Percentiles rank a stretch among this genome's conserved stretches.
Conservation (phyloP, 768 basidiomycete species). For the Steccherinum ochraceum region DNA sequence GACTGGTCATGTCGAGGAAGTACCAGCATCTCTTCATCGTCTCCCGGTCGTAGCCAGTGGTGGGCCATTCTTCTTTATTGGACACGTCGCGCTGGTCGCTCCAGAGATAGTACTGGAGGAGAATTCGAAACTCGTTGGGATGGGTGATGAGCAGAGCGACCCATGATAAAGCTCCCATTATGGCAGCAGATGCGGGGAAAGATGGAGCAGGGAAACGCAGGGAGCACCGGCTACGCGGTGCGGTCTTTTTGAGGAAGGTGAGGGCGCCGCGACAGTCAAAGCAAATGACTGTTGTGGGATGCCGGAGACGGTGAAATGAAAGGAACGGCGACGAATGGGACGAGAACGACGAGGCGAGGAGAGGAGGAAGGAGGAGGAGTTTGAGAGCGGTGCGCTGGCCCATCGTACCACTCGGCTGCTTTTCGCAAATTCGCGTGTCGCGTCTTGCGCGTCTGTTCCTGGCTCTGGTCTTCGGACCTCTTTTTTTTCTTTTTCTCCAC, state of each 20-base stretch:
- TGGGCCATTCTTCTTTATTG: conserved; percentile 59
- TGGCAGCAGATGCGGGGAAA: conserved; percentile 3
- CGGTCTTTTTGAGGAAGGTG: not conserved
- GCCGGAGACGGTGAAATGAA: too few relatives aligned
- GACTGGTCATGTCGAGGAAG: conserved; percentile 80
- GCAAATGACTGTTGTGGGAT: not conserved
- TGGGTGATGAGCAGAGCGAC: conserved; percentile 67
- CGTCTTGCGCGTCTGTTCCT: not conserved
- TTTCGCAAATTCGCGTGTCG: not conserved
- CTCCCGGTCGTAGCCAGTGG: conserved; percentile 82
- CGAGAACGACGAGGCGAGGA: not conserved
- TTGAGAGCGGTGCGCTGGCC: not conserved
- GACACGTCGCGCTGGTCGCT: conserved; percentile 85
- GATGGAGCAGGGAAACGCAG: too few relatives aligned
- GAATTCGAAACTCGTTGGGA: conserved; percentile 75
- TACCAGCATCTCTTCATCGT: conserved; percentile 89
- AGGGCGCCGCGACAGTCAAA: not conserved
- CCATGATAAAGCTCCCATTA: conserved; percentile 56
- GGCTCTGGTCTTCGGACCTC: too few relatives aligned
- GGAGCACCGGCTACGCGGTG: too few relatives aligned
- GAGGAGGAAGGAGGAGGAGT: not conserved
- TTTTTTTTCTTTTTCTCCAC: too few relatives aligned
- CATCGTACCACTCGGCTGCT: not conserved
- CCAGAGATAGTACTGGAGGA: conserved; percentile 80
- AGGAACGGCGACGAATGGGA: not conserved